These are phyloP conservation scores for Dactylorhiza incarnata DNA, from an alignment of 106 monocot genomes.

Conservation along the genomic window DNA sequence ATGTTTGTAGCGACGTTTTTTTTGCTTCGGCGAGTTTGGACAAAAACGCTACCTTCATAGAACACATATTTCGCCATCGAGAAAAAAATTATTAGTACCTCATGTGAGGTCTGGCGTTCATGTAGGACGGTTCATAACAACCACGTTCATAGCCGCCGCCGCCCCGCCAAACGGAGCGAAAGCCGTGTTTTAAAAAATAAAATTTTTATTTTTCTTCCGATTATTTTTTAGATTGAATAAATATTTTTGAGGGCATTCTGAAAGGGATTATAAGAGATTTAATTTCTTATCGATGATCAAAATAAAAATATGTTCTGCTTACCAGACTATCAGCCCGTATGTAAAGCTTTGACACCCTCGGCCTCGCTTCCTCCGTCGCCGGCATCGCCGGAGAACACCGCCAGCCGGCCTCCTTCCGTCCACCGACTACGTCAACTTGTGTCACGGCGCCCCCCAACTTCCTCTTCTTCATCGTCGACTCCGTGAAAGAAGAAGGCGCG, in stretches of 20 bases:
- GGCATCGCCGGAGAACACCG: background rate
- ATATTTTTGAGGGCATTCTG: too few species aligned
- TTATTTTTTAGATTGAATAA: too few species aligned
- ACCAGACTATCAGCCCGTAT: slow-evolving; percentile 43
- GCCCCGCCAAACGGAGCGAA: background rate
- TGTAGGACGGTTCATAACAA: too few species aligned
- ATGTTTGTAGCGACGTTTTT: background rate
- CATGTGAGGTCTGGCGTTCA: too few species aligned
- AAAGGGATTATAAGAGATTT: background rate
- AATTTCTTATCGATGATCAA: too few species aligned
- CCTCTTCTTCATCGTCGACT: slow-evolving; percentile 11
- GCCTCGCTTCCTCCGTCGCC: slow-evolving; percentile 18
- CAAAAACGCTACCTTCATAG: too few species aligned
- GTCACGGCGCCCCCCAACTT: background rate
- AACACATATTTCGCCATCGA: too few species aligned
- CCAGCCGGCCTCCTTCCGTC: slow-evolving; percentile 5
- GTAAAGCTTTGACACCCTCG: slow-evolving; percentile 29
- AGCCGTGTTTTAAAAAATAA: background rate
- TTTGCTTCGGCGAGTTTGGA: too few species aligned
- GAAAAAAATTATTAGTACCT: too few species aligned
- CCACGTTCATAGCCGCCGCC: background rate
- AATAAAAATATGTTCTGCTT: slow-evolving; percentile 16
- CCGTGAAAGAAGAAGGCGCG: slow-evolving; percentile 2
- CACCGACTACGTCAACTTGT: background rate
- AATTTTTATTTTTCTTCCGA: too few species aligned